Evolutionary conservation across 2,329 filamentous ascomycete species (phyloP).

Genomic region (Arthroderma sp.): DNA sequence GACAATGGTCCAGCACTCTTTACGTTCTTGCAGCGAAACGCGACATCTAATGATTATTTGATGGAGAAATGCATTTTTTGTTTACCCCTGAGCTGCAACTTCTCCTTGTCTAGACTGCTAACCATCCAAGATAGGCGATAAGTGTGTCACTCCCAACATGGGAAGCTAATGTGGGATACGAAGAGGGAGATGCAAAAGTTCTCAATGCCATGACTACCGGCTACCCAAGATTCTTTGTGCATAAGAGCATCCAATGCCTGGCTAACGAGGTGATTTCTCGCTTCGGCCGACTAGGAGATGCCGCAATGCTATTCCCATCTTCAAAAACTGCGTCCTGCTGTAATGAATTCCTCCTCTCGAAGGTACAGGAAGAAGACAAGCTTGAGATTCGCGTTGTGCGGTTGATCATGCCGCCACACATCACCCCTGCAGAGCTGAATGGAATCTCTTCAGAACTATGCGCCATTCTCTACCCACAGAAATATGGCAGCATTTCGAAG

Average conservation of each 20-base stretch:
- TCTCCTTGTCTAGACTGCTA: conserved; percentile 3
- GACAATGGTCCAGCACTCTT: not conserved
- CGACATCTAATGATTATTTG: not conserved
- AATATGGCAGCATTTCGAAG: conserved; percentile 63
- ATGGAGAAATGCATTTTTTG: not conserved
- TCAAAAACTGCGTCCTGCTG: conserved; percentile 58
- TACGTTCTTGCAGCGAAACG: not conserved
- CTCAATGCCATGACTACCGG: conserved; percentile 72
- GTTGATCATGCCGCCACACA: conserved; percentile 46
- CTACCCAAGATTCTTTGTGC: conserved; percentile 91
- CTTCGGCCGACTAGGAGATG: conserved; percentile 46
- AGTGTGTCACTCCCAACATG: conserved; percentile 94
- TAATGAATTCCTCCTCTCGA: conserved; percentile 53
- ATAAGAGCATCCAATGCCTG: conserved; percentile 67
- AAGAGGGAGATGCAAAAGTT: conserved; percentile 86
- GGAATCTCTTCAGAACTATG: conserved; percentile 47
- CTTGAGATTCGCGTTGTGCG: conserved; percentile 45
- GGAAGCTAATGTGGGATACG: conserved; percentile 81
- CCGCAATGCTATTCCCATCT: conserved; percentile 73
- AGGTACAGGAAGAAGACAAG: conserved; percentile 22
- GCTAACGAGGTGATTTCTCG: conserved; percentile 53
- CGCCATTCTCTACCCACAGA: conserved; percentile 58
- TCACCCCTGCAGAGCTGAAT: conserved; percentile 49
- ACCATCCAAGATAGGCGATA: conserved; percentile 56
- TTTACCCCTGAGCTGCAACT: not conserved